Base-by-base conservation (phyloP, 2,329 filamentous ascomycete species). In the Rutstroemia sp. region DNA sequence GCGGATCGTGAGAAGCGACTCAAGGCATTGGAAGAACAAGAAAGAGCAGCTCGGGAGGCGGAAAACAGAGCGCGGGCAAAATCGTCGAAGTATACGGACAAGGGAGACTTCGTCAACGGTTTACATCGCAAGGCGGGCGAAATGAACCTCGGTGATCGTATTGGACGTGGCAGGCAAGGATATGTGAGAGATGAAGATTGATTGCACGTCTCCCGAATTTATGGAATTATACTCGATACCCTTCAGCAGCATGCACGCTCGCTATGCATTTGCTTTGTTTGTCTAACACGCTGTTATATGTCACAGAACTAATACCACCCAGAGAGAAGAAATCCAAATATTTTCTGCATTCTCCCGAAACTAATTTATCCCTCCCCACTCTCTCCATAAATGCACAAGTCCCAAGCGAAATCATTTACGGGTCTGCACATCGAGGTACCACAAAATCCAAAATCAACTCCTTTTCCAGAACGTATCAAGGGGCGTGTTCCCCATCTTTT, bases 1-100 rank as follows among this genome's bases (percentile, higher is more conserved):
- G 68, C 75, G n/a, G 84, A 87, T 63, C 83, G 90, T 34, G 81
- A 81, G 61, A 78, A 80, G 58, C 81, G 89, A 23, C 74, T 95
- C 9, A 80, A 82, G 0, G 82, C 82, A 1, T 73, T 92, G 17
- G 83, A 82, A 23, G 80, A 82, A 60, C 77, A 77, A 58, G 89
- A 95, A 63, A 78, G 80, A 49, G 75, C 74, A 17, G 80, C 83
- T 46, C 77, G 78, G 12, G 83, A 88, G 58, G 80, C 81, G 1
- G 89, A 95, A 54, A 82, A 90, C 30, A 74, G 70, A 59, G 80
- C 80, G 21, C 76, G 87, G 56, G 77, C 76, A 48, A 73, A 75
- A n/a, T 79, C 80, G 14, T 76, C 78, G 23, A 82, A 83, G 65
- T 81, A 81, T 53, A 84, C 80, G 4, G 83, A 83, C 5, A 83